phyloP scores from a whole-genome alignment of 83 land plant genomes.

The Diphasiastrum complanatum region DNA sequence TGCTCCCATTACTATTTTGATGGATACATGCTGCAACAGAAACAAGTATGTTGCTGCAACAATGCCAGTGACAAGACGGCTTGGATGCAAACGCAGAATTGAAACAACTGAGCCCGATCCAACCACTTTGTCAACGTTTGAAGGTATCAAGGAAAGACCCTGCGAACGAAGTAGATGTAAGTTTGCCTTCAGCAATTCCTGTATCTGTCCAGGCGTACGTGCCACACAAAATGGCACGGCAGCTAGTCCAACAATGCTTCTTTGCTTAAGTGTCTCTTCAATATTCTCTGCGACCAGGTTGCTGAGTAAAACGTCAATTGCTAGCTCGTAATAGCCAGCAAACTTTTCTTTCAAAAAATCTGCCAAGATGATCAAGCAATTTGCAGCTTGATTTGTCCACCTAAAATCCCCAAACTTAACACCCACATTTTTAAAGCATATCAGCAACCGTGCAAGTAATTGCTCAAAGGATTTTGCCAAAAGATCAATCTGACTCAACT shows the following conservation, averaged over 20 bases:
- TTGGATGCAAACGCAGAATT: conserved; percentile 79
- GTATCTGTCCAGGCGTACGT: conserved; percentile 45
- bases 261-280: not conserved
- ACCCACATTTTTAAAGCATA: conserved; percentile 51
- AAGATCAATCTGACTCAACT: conserved; percentile 45
- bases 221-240: conserved; percentile 8
- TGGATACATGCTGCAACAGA: conserved; percentile 26
- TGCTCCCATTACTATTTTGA: conserved; percentile 17
- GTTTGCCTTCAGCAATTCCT: conserved; percentile 64
- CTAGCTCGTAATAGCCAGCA: conserved; percentile 50
- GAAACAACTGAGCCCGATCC: conserved; percentile 53
- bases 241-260: conserved; percentile 8
- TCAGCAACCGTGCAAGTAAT: conserved; percentile 60
- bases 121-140: conserved; percentile 51
- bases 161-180: conserved; percentile 63
- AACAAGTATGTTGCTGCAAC: conserved; percentile 41
- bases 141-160: conserved; percentile 53
- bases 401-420: conserved; percentile 57
- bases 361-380: conserved; percentile 67
- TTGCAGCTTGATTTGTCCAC: conserved; percentile 61
- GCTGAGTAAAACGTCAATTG: conserved; percentile 51
- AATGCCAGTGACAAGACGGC: conserved; percentile 60
- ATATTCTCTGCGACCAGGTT: conserved; percentile 28
- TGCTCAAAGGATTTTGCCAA: conserved; percentile 39
- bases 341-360: conserved; percentile 60